These are phyloP conservation scores for Albophoma yamanashiensis DNA, from an alignment of 2,329 filamentous ascomycete species.

Conservation along the genomic window DNA sequence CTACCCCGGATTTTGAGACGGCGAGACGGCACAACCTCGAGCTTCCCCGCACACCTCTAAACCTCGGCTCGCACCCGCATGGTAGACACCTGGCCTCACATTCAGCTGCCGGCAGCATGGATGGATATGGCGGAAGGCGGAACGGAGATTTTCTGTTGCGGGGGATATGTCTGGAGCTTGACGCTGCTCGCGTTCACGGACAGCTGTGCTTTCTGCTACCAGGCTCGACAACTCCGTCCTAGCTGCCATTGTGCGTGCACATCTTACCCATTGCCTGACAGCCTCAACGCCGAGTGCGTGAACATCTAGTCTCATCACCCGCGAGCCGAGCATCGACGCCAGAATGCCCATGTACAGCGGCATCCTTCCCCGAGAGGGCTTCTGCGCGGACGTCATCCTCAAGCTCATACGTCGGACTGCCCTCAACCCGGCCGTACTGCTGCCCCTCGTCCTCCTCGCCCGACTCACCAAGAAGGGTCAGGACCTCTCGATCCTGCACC, in stretches of 20 bases:
- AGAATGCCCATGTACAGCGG: constrained; percentile 35
- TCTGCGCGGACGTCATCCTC: constrained; percentile 50
- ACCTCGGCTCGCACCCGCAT: constrained; percentile 1
- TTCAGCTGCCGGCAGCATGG: not conserved
- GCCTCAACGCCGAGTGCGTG: not conserved
- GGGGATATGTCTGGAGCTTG: not conserved
- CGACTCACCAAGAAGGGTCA: constrained; percentile 53
- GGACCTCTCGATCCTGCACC: constrained; percentile 40
- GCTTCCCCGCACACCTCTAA: constrained; percentile 1
- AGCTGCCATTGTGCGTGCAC: not conserved
- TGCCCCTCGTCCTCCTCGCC: constrained; percentile 52
- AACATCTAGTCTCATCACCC: too few relatives aligned
- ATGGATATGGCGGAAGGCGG: not conserved
- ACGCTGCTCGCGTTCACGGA: not conserved
- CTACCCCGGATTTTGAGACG: not conserved
- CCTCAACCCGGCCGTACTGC: constrained; percentile 52
- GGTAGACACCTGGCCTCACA: not conserved
- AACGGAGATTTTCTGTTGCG: not conserved
- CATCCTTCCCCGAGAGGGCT: constrained; percentile 43
- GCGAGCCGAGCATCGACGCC: not conserved
- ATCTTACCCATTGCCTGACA: not conserved
- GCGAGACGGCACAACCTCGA: not conserved
- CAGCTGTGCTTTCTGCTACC: not conserved
- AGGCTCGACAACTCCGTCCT: not conserved
- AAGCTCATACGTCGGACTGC: constrained; percentile 47